These are phyloP conservation scores for Nigrospora osmanthi DNA, from an alignment of 2,329 filamentous ascomycete genomes.

Conservation along the genomic window DNA sequence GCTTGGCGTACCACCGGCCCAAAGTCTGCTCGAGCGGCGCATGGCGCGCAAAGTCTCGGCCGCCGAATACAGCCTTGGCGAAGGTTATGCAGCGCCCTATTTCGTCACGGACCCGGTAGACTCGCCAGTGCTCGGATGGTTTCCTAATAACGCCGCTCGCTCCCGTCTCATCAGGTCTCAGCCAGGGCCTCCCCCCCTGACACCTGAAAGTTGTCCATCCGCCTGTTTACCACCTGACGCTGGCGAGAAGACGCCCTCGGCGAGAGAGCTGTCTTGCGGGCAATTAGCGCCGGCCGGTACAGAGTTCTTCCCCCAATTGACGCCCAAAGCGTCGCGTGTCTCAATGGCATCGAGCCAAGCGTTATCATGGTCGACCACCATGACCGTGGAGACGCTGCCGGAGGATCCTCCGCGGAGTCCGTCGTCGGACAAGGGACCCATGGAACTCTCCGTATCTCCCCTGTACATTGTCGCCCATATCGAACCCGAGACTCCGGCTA, in stretches of 20 bases:
- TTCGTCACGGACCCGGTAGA: conserved; percentile 6
- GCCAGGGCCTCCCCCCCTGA: conserved; percentile 3
- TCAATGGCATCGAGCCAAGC: too few species aligned
- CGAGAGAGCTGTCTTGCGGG: too few species aligned
- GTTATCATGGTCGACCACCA: conserved; percentile 14
- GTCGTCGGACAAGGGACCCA: neutral
- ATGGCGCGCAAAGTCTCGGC: conserved; percentile 14
- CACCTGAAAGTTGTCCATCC: neutral
- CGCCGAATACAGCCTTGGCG: conserved; percentile 9
- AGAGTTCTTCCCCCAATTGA: too few species aligned
- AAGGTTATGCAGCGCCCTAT: neutral
- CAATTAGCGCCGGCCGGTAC: too few species aligned
- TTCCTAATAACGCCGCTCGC: conserved; percentile 5
- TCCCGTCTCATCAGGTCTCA: conserved; percentile 1
- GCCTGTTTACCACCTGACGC: too few species aligned
- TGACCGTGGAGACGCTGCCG: conserved; percentile 11
- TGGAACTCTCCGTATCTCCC: neutral
- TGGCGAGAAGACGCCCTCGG: too few species aligned
- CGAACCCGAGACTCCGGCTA: neutral
- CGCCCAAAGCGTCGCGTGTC: too few species aligned
- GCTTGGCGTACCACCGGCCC: neutral
- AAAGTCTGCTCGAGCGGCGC: conserved; percentile 12
- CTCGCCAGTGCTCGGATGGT: conserved; percentile 17
- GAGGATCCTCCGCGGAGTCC: neutral
- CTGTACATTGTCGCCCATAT: conserved; percentile 3